These are phyloP conservation scores for Fusarium hostae DNA, from an alignment of 2,329 filamentous ascomycete genomes.

Conservation along the genomic window DNA sequence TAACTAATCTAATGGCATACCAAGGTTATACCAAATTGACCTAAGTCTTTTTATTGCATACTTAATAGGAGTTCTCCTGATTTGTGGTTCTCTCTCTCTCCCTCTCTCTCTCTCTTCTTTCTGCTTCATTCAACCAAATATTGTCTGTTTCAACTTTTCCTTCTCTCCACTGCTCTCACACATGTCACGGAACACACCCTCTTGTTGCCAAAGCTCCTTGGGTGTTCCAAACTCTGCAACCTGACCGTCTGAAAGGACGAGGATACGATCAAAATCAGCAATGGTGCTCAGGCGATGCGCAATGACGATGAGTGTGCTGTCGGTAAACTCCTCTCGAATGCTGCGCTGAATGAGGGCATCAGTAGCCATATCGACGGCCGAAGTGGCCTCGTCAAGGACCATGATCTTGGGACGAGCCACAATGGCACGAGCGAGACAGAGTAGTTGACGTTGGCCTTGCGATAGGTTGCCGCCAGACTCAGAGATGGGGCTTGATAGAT, in stretches of 20 bases:
- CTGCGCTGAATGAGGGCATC: slow-evolving; percentile 78
- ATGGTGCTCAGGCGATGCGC: slow-evolving; percentile 81
- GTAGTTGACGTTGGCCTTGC: slow-evolving; percentile 79
- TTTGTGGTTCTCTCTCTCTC: neutral
- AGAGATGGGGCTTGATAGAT: slow-evolving; percentile 71
- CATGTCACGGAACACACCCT: slow-evolving; percentile 71
- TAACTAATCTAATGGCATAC: neutral
- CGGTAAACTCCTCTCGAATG: slow-evolving; percentile 77
- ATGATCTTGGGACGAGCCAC: slow-evolving; percentile 79
- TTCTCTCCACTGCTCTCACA: slow-evolving; percentile 70
- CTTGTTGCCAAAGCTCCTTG: slow-evolving; percentile 67
- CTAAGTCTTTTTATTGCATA: neutral
- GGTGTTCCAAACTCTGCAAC: slow-evolving; percentile 76
- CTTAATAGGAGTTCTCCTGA: too few species aligned
- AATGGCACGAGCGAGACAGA: slow-evolving; percentile 79
- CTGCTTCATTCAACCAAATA: slow-evolving; percentile 46
- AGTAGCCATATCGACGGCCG: slow-evolving; percentile 81
- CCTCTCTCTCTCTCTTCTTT: neutral
- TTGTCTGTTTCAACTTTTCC: slow-evolving; percentile 61
- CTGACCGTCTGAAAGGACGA: slow-evolving; percentile 75
- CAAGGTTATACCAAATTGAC: neutral
- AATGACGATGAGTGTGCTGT: slow-evolving; percentile 77
- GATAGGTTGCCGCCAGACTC: slow-evolving; percentile 80
- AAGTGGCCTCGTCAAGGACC: slow-evolving; percentile 83
- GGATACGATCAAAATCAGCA: slow-evolving; percentile 78